These are phyloP conservation scores for Phaeosphaeriaceae sp. DNA, from an alignment of 2,329 filamentous ascomycete genomes.

Conservation along the genomic window DNA sequence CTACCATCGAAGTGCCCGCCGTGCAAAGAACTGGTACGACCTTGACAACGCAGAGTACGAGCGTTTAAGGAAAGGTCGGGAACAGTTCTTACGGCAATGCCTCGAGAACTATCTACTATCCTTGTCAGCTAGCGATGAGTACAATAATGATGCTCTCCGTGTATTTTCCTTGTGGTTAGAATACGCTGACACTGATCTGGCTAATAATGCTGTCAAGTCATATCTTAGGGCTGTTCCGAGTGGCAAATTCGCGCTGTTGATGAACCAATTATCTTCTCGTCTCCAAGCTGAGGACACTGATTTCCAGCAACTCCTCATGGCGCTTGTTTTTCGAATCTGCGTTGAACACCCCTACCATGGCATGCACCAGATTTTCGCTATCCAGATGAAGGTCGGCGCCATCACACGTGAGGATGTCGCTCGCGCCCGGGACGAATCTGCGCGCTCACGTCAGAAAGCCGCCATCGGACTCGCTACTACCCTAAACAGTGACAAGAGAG, in stretches of 20 bases:
- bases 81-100: conserved; percentile 84
- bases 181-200: conserved; percentile 74
- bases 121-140: conserved; percentile 81
- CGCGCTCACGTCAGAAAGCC: conserved; percentile 74
- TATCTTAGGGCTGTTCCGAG: conserved; percentile 79
- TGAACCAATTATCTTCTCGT: conserved; percentile 97
- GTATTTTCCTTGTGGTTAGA: conserved; percentile 96
- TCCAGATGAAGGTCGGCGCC: conserved; percentile 58
- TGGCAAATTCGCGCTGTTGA: conserved; percentile 87
- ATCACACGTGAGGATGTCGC: conserved; percentile 54
- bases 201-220: conserved; percentile 76
- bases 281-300: conserved; percentile 71
- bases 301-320: conserved; percentile 79
- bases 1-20: conserved; percentile 66
- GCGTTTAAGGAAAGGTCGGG: conserved; percentile 75
- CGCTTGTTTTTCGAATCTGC: conserved; percentile 82
- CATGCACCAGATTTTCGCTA: conserved; percentile 94
- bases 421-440: conserved; percentile 75
- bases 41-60: conserved; percentile 87
- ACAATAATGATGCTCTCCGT: conserved; percentile 87
- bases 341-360: conserved; percentile 94
- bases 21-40: conserved; percentile 87
- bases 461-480: conserved; percentile 71
- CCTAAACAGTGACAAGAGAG: conserved; percentile 60
- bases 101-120: conserved; percentile 92